A percentile compares a stretch with the other conserved stretches of the same genome.
Evolutionary conservation across 768 basidiomycete genomes (phyloP).

Genomic region (Rhodotorula toruloides): DNA sequence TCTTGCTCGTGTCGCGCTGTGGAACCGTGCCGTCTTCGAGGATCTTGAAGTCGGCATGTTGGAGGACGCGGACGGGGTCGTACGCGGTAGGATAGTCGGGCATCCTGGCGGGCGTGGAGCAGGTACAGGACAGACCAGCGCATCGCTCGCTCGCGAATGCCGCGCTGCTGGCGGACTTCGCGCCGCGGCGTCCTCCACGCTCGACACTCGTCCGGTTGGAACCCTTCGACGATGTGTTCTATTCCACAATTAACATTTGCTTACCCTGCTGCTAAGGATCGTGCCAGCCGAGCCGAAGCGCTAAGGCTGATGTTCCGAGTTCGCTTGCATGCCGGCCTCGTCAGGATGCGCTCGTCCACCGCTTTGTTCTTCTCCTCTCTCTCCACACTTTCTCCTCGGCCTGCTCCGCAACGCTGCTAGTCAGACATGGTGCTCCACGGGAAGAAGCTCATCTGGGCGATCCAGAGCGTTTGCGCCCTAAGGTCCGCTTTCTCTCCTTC

Average conservation of each 20-base stretch:
- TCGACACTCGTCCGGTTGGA: too few species aligned
- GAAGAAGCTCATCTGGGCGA: not conserved
- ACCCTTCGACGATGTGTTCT: too few species aligned
- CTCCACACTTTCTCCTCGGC: not conserved
- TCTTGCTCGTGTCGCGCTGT: slow-evolving; percentile 40
- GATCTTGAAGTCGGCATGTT: slow-evolving; percentile 46
- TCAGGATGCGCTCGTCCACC: too few species aligned
- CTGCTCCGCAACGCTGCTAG: too few species aligned
- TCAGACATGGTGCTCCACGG: not conserved
- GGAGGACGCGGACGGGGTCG: slow-evolving; percentile 45
- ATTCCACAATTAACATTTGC: too few species aligned
- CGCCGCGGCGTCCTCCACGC: too few species aligned
- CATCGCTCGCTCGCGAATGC: not conserved
- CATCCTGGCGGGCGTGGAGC: not conserved
- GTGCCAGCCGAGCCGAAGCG: too few species aligned
- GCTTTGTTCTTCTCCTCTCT: not conserved
- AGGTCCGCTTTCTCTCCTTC: not conserved
- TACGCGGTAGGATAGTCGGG: slow-evolving; percentile 43
- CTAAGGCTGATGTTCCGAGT: not conserved
- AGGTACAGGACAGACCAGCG: not conserved
- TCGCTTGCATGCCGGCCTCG: not conserved
- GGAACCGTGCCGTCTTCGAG: slow-evolving; percentile 34
- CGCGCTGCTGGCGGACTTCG: too few species aligned
- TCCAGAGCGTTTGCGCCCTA: not conserved
- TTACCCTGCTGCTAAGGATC: too few species aligned